Conservation (phyloP, 441 rosid genomes). For the Viola pubescens region DNA sequence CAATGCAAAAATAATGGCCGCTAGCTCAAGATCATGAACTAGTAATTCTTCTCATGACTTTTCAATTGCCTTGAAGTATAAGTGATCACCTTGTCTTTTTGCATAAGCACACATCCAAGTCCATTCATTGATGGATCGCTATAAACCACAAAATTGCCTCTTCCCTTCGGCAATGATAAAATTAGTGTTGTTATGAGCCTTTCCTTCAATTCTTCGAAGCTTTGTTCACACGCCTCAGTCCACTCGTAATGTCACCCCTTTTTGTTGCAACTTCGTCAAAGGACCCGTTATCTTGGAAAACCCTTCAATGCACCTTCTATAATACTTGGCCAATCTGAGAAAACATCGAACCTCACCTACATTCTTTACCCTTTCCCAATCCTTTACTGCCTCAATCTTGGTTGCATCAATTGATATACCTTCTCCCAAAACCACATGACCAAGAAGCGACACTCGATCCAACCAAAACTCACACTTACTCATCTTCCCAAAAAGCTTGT, state of each 20-base stretch:
- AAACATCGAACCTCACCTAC: not conserved
- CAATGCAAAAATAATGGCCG: not conserved
- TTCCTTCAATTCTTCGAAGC: not conserved
- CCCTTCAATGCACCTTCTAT: not conserved
- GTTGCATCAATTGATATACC: not conserved
- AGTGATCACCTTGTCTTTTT: not conserved
- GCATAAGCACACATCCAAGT: not conserved
- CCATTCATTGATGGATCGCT: not conserved
- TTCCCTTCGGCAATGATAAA: not conserved
- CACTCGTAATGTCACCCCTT: not conserved
- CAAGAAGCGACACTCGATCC: not conserved
- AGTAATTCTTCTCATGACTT: not conserved
- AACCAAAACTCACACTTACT: not conserved
- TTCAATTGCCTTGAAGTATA: not conserved
- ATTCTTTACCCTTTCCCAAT: not conserved
- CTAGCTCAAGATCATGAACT: not conserved
- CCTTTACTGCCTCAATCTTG: not conserved
- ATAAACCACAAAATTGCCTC: not conserved
- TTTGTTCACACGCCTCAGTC: not conserved
- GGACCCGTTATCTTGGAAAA: not conserved
- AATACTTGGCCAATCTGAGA: not conserved
- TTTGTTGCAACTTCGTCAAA: not conserved
- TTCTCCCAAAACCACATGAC: not conserved
- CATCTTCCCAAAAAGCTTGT: not conserved
- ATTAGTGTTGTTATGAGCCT: not conserved